These are phyloP conservation scores for Leccinum ponderosum DNA, from an alignment of 1,284 basidiomycete genomes.

Conservation along the genomic window DNA sequence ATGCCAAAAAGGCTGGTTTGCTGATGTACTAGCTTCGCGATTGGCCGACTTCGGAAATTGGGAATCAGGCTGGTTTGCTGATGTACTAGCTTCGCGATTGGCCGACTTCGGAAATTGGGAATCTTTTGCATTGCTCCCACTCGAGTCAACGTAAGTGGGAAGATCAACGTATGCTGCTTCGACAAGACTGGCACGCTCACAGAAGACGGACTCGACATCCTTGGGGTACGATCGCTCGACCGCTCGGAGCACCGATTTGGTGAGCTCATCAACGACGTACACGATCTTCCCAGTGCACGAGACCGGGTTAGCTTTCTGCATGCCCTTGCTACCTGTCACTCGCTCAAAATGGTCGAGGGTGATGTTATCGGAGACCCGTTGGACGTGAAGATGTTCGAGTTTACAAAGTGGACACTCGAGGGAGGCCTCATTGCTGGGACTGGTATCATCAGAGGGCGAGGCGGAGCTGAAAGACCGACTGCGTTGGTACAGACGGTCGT, in stretches of 20 bases:
- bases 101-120: slow-evolving; percentile 83
- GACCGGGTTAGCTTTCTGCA: slow-evolving; percentile 86
- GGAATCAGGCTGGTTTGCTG: slow-evolving; percentile 52
- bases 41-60: slow-evolving; percentile 82
- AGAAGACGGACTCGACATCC: slow-evolving; percentile 96
- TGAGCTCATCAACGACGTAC: slow-evolving; percentile 85
- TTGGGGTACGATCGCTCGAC: slow-evolving; percentile 86
- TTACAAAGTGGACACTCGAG: slow-evolving; percentile 95
- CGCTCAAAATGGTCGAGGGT: slow-evolving; percentile 89
- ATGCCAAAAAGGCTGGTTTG: too few relatives aligned
- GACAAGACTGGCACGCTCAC: slow-evolving; percentile 99
- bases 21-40: slow-evolving; percentile 82
- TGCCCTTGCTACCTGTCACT: slow-evolving; percentile 96
- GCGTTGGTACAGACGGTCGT: slow-evolving; percentile 97
- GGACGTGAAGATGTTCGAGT: slow-evolving; percentile 97
- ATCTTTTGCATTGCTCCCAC: slow-evolving; percentile 98
- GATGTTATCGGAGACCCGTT: slow-evolving; percentile 94
- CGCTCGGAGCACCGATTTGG: slow-evolving; percentile 79
- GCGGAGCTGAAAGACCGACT: slow-evolving; percentile 72
- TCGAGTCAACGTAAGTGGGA: slow-evolving; percentile 94
- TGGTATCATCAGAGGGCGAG: slow-evolving; percentile 67
- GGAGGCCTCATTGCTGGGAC: slow-evolving; percentile 81
- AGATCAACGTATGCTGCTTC: slow-evolving; percentile 98
- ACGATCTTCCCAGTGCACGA: slow-evolving; percentile 77
- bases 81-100: slow-evolving; percentile 91